Evolutionary conservation across 768 basidiomycete genomes (phyloP).

Genomic region (Lentinula raphanica): DNA sequence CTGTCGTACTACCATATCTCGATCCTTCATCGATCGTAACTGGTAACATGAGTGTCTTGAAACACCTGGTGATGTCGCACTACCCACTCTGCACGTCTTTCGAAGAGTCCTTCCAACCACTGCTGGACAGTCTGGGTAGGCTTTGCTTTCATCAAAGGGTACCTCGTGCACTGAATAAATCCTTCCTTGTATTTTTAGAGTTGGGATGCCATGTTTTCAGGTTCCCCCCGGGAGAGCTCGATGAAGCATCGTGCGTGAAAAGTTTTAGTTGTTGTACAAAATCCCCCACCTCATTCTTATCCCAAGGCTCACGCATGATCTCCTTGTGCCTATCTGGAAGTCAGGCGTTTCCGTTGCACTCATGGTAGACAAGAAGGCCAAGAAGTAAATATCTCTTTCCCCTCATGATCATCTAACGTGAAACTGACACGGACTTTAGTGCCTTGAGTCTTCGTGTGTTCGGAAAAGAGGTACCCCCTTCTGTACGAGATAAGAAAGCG

Average conservation of each 20-base stretch:
- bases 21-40: constrained; percentile 56
- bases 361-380: constrained; percentile 96
- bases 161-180: background rate
- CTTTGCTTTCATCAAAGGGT: constrained; percentile 13
- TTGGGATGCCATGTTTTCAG: constrained; percentile 69
- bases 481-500: constrained; percentile 20
- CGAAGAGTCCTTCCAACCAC: constrained; percentile 49
- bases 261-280: background rate
- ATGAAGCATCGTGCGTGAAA: constrained; percentile 45
- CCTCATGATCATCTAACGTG: background rate
- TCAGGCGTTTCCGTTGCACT: constrained; percentile 81
- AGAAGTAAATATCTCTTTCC: constrained; percentile 54
- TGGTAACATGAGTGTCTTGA: constrained; percentile 52
- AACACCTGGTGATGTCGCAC: constrained; percentile 65
- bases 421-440: constrained; percentile 33
- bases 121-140: constrained; percentile 53
- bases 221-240: constrained; percentile 51
- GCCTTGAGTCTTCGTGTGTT: constrained; percentile 85
- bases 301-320: constrained; percentile 69
- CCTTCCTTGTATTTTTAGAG: constrained; percentile 30
- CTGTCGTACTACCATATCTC: constrained; percentile 78
- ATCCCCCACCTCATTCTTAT: constrained; percentile 1
- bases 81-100: constrained; percentile 75
- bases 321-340: constrained; percentile 95
- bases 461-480: constrained; percentile 68